Evolutionary conservation across 2,329 filamentous ascomycete species (phyloP).

Genomic region (Tolypocladium guangdongense): DNA sequence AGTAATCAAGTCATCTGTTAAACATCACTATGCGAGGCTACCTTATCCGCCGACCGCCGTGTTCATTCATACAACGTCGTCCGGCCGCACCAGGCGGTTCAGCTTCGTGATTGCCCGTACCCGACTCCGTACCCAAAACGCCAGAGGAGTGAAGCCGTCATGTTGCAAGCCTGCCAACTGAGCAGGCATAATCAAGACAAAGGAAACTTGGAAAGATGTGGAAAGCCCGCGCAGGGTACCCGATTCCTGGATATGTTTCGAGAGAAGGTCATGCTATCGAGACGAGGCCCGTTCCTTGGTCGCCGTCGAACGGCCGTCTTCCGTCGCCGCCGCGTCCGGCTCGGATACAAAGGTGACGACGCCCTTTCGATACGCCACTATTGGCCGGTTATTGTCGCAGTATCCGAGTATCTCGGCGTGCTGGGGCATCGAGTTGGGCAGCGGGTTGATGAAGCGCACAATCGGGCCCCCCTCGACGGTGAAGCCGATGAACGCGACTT

Average conservation of each 20-base stretch:
- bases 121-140: neutral
- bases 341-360: conserved; percentile 20
- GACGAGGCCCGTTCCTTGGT: neutral
- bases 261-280: neutral
- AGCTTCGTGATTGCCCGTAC: neutral
- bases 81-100: neutral
- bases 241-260: neutral
- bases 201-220: too few relatives aligned
- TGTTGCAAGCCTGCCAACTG: neutral
- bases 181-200: neutral
- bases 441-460: conserved; percentile 28
- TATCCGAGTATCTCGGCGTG: conserved; percentile 26
- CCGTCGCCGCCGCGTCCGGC: neutral
- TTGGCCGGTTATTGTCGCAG: conserved; percentile 21
- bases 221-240: neutral
- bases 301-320: neutral
- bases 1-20: neutral
- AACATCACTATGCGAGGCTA: neutral
- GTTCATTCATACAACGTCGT: neutral
- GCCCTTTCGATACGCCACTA: conserved; percentile 27
- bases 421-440: conserved; percentile 17
- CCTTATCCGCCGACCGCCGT: neutral
- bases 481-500: conserved; percentile 31
- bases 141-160: neutral
- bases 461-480: conserved; percentile 35